These are phyloP conservation scores for Geotrichum cucujoidarum DNA, from an alignment of 1,139 yeast genomes.

Conservation along the genomic window DNA sequence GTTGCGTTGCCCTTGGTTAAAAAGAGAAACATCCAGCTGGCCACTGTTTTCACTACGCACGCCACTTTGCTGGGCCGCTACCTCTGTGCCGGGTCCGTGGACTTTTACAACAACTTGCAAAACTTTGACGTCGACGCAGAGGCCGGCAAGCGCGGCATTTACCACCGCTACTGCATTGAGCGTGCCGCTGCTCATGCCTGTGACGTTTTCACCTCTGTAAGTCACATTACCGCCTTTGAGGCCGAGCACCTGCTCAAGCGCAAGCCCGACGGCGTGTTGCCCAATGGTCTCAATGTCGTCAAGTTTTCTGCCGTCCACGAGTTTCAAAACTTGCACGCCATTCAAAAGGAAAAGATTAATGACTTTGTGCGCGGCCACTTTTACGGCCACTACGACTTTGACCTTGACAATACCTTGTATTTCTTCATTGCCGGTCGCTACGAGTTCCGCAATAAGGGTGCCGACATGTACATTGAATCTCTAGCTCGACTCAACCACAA, in stretches of 20 bases:
- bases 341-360: conserved; percentile 83
- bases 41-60: conserved; percentile 95
- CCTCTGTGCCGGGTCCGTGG: conserved; percentile 93
- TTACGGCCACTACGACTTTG: conserved; percentile 94
- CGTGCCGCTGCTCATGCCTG: conserved; percentile 95
- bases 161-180: conserved; percentile 94
- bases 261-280: conserved; percentile 96
- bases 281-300: conserved; percentile 92
- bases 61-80: conserved; percentile 94
- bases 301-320: conserved; percentile 97
- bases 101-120: conserved; percentile 87
- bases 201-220: conserved; percentile 95
- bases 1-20: conserved; percentile 90
- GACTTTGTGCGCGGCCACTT: conserved; percentile 96
- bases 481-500: conserved; percentile 87
- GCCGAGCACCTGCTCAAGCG: conserved; percentile 88
- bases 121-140: conserved; percentile 94
- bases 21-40: conserved; percentile 85
- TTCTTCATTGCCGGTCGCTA: conserved; percentile 97
- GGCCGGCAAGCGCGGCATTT: conserved; percentile 96
- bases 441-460: conserved; percentile 95
- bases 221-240: conserved; percentile 94
- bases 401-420: conserved; percentile 86
- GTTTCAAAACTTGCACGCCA: conserved; percentile 92
- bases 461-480: conserved; percentile 89